Evolutionary conservation across 2,329 filamentous ascomycete genomes (phyloP), one percentile per base, ranked within the genome.

Genomic region (Lomentospora prolificans): DNA sequence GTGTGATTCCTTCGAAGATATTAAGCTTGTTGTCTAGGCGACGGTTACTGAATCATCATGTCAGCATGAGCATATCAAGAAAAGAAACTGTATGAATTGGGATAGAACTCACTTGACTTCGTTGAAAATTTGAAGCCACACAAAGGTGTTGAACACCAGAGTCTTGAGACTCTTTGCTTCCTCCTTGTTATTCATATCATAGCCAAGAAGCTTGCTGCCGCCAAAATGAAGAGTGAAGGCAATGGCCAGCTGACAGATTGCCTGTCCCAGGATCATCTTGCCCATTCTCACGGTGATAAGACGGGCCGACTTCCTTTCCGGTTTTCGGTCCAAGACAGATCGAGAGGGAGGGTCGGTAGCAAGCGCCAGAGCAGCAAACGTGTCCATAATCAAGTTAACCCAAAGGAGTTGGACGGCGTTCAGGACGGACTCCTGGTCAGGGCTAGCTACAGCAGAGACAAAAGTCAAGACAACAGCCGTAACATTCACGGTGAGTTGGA

Each of bases 21-120:
- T 95, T 95, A 73, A 94, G 85, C 57, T 82, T 82, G 70, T 95
- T 95, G 69, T 95, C 90, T 14, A 95, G 79, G 12, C 88, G 85
- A 56, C 87, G 85, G 72, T 90, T 92, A 74, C 53, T 55, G 14
- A 48, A 14, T 17, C 4, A 75, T 79, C 19, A n/a, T 19, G 60
- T 66, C 59, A 66, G 66, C 64, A 61, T 24, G 72, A 69, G 76
- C 72, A 39, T 52, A 4, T 17, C 8, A 14, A n/a, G 7, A 27
- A 14, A 5, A 17, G 17, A 6, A 22, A 19, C 17, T 10, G 27
- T 28, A 12, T 14, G 8, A 17, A 41, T 7, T 12, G 10, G 3
- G n/a, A 24, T 14, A 8, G 4, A 28, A 55, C 53, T 55, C 50
- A 55, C 53, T 91, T 91, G 70, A 89, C 79, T 63, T 86, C 79